phyloP scores from a whole-genome alignment of 2,329 filamentous ascomycete genomes.

The Tricladium varicosporioides region DNA sequence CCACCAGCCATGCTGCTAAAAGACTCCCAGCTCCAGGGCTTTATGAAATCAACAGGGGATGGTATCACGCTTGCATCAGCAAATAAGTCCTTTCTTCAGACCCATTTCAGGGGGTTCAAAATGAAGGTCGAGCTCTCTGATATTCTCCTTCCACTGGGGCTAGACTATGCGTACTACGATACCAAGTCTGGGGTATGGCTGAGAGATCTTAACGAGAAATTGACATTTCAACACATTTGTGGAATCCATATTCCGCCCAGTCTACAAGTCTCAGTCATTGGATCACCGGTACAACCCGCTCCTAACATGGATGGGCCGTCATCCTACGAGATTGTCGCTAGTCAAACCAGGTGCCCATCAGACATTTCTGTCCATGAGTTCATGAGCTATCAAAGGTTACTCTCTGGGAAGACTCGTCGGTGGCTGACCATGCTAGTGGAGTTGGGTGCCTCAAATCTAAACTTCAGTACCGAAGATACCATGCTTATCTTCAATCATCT shows the following conservation, averaged over 20 bases:
- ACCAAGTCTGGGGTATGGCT: slow-evolving; percentile 26
- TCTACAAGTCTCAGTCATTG: slow-evolving; percentile 24
- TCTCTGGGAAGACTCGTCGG: slow-evolving; percentile 40
- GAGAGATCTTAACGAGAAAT: slow-evolving; percentile 25
- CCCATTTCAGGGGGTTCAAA: slow-evolving; percentile 31
- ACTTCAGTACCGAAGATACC: slow-evolving; percentile 55
- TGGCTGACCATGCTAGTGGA: slow-evolving; percentile 50
- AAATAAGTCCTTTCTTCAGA: slow-evolving; percentile 32
- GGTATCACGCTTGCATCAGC: slow-evolving; percentile 31
- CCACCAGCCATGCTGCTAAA: slow-evolving; percentile 22
- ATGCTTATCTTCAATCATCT: slow-evolving; percentile 50
- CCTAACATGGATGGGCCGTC: slow-evolving; percentile 30
- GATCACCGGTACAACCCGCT: slow-evolving; percentile 21
- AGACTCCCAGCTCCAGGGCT: slow-evolving; percentile 21
- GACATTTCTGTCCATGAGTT: slow-evolving; percentile 46
- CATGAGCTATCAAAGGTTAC: slow-evolving; percentile 43
- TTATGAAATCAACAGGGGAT: slow-evolving; percentile 3
- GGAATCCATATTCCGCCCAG: slow-evolving; percentile 34
- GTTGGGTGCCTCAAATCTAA: slow-evolving; percentile 52
- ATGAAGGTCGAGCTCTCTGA: slow-evolving; percentile 27
- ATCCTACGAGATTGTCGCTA: slow-evolving; percentile 43
- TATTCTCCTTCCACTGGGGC: slow-evolving; percentile 30
- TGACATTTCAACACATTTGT: slow-evolving; percentile 35
- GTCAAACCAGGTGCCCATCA: slow-evolving; percentile 43
- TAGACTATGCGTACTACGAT: slow-evolving; percentile 33